Conservation (phyloP, 225 moss, liverwort and hornwort species). For the Lunularia cruciata region DNA sequence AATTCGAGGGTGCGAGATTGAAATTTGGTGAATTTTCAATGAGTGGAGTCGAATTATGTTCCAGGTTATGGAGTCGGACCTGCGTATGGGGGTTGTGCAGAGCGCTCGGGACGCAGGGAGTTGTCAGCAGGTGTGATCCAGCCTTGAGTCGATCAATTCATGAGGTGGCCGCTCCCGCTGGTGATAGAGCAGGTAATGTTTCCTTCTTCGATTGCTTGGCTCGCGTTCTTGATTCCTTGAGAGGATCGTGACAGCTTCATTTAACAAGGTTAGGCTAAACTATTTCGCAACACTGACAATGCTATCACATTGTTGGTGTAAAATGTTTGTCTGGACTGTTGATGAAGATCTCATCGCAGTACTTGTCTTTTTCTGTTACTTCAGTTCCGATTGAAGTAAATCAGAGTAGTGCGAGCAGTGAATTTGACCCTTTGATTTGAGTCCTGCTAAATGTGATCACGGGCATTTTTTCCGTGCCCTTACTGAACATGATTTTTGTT, state of each 20-base stretch:
- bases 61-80: conserved; percentile 14
- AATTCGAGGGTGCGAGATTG: too few relatives aligned
- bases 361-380: too few relatives aligned
- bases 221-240: not conserved
- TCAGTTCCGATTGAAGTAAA: too few relatives aligned
- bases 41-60: conserved; percentile 13
- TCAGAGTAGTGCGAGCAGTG: too few relatives aligned
- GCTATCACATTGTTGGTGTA: too few relatives aligned
- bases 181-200: not conserved
- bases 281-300: too few relatives aligned
- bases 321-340: not conserved
- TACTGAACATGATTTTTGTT: too few relatives aligned
- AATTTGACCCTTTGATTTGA: too few relatives aligned
- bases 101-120: not conserved
- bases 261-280: too few relatives aligned
- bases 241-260: not conserved
- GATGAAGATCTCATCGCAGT: not conserved
- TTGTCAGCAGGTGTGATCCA: not conserved
- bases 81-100: not conserved
- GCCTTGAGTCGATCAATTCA: conserved; percentile 3
- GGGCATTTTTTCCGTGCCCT: too few relatives aligned
- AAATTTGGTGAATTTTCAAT: too few relatives aligned
- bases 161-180: not conserved
- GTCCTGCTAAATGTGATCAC: too few relatives aligned
- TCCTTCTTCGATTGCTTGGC: not conserved